Conservation (phyloP, 108 stramenopile genomes). For the Nitzschia sp. region DNA sequence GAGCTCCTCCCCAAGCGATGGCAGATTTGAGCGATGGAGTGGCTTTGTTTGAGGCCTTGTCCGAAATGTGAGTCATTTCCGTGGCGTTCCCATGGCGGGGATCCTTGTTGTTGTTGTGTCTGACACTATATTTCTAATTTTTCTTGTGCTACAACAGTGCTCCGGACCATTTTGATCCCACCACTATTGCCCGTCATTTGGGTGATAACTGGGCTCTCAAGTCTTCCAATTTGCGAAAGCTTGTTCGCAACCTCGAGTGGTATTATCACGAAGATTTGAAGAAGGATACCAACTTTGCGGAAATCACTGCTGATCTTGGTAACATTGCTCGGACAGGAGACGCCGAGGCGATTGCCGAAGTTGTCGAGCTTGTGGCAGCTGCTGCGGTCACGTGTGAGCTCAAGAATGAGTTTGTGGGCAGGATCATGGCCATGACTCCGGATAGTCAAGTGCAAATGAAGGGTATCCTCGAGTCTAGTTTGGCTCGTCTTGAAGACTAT, state of each 20-base stretch:
- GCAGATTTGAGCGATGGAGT: slow-evolving; percentile 77
- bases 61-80: slow-evolving; percentile 75
- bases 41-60: slow-evolving; percentile 78
- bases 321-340: slow-evolving; percentile 55
- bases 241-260: slow-evolving; percentile 77
- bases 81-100: neutral
- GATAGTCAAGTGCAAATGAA: slow-evolving; percentile 74
- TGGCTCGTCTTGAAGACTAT: slow-evolving; percentile 53
- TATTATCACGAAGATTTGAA: slow-evolving; percentile 70
- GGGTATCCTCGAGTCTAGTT: slow-evolving; percentile 62
- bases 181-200: slow-evolving; percentile 79
- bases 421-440: slow-evolving; percentile 73
- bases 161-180: slow-evolving; percentile 81
- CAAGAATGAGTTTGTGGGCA: slow-evolving; percentile 59
- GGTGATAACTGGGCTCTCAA: slow-evolving; percentile 87
- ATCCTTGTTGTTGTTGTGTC: neutral
- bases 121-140: neutral
- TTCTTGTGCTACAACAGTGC: slow-evolving; percentile 40
- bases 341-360: slow-evolving; percentile 44
- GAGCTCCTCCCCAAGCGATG: slow-evolving; percentile 49
- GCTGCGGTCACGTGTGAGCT: slow-evolving; percentile 82
- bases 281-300: slow-evolving; percentile 65
- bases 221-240: slow-evolving; percentile 77
- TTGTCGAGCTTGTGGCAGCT: slow-evolving; percentile 81
- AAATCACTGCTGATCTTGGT: slow-evolving; percentile 30